These are phyloP conservation scores for Penicillium goetzii DNA, from an alignment of 495 filamentous ascomycete genomes.

Conservation along the genomic window DNA sequence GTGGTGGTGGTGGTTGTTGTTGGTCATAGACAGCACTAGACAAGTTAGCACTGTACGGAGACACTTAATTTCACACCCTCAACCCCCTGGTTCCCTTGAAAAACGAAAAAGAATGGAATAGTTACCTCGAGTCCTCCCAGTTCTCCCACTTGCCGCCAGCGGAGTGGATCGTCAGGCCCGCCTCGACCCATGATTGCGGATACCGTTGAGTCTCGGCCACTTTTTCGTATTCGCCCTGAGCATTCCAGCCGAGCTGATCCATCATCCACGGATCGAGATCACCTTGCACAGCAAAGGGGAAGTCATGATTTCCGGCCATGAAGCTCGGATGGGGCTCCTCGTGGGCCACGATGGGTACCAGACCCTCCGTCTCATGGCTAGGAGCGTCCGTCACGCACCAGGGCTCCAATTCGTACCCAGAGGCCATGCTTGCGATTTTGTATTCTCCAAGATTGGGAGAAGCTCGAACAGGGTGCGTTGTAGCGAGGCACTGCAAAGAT, in stretches of 20 bases:
- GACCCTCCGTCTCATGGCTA: neutral
- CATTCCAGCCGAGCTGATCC: conserved; percentile 12
- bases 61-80: neutral
- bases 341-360: conserved; percentile 7
- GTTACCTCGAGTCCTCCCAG: neutral
- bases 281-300: neutral
- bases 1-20: too few species aligned
- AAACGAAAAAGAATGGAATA: neutral
- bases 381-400: neutral
- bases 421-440: neutral
- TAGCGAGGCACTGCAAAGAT: neutral
- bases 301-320: neutral
- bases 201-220: conserved; percentile 15
- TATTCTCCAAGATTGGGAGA: neutral
- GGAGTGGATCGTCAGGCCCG: conserved; percentile 20
- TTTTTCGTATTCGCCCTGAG: conserved; percentile 5
- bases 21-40: neutral
- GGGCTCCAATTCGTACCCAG: conserved; percentile 4
- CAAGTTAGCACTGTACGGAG: neutral
- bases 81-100: neutral
- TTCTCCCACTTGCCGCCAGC: neutral
- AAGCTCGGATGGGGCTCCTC: conserved; percentile 8
- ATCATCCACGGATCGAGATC: conserved; percentile 14
- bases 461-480: neutral
- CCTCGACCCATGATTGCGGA: conserved; percentile 18